A percentile compares a stretch with the other conserved stretches of the same genome.
Evolutionary conservation across 2,329 filamentous ascomycete genomes (phyloP).

Genomic region (Aureobasidium melanogenum): DNA sequence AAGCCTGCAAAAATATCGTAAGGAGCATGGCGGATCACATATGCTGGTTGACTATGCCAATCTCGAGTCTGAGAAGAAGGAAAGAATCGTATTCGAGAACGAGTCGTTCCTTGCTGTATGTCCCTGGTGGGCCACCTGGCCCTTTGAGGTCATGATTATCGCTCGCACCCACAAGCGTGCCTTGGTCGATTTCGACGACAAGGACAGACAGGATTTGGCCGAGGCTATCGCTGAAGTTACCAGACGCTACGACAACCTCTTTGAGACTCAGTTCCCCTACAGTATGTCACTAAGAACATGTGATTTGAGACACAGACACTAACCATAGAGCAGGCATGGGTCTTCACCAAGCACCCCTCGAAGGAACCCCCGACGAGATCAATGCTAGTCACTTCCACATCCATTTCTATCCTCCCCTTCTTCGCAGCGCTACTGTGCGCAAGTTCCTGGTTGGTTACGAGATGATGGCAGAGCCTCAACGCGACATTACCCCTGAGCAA

Average conservation of each 20-base stretch:
- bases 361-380: slow-evolving; percentile 71
- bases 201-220: slow-evolving; percentile 66
- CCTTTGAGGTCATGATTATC: slow-evolving; percentile 88
- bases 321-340: slow-evolving; percentile 57
- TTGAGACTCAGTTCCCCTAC: slow-evolving; percentile 94
- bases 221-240: slow-evolving; percentile 83
- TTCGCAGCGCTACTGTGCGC: slow-evolving; percentile 84
- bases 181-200: slow-evolving; percentile 67
- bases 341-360: slow-evolving; percentile 86
- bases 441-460: slow-evolving; percentile 98
- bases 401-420: slow-evolving; percentile 92
- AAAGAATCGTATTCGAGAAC: slow-evolving; percentile 86
- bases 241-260: slow-evolving; percentile 89
- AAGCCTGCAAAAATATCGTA: slow-evolving; percentile 70
- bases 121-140: slow-evolving; percentile 98
- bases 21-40: slow-evolving; percentile 62
- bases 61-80: slow-evolving; percentile 70
- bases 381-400: slow-evolving; percentile 88
- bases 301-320: too few relatives aligned
- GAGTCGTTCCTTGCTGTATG: slow-evolving; percentile 75
- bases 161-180: slow-evolving; percentile 76
- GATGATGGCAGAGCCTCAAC: slow-evolving; percentile 92
- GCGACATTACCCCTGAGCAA: slow-evolving; percentile 96
- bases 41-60: slow-evolving; percentile 80
- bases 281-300: slow-evolving; percentile 43